Evolutionary conservation across 768 basidiomycete genomes (phyloP).

Genomic region (Rhizopogon sp.): DNA sequence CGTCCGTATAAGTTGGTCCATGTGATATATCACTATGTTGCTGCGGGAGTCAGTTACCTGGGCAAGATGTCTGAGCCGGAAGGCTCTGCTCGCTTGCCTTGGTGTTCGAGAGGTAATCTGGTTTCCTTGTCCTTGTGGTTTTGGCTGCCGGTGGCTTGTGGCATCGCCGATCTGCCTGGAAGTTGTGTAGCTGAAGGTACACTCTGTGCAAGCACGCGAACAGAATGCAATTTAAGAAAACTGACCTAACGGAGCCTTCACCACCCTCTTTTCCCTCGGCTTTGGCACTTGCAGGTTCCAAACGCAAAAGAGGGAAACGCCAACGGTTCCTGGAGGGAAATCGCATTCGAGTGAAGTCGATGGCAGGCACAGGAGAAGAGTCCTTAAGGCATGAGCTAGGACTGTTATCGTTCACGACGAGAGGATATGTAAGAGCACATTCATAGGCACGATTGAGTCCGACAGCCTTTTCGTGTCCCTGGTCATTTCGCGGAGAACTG

Average conservation of each 20-base stretch:
- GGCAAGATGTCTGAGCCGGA: neutral
- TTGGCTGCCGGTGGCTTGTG: neutral
- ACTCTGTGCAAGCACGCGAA: neutral
- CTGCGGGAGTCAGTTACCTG: neutral
- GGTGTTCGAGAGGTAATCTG: neutral
- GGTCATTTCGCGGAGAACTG: neutral
- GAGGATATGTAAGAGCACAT: neutral
- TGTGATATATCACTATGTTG: neutral
- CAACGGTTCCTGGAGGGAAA: slow-evolving; percentile 5
- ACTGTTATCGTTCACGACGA: neutral
- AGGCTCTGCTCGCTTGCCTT: neutral
- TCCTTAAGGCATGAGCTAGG: too few relatives aligned
- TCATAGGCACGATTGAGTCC: neutral
- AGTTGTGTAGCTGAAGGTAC: neutral
- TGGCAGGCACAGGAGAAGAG: slow-evolving; percentile 10
- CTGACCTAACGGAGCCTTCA: neutral
- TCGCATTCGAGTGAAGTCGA: slow-evolving; percentile 24
- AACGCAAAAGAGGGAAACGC: slow-evolving; percentile 5
- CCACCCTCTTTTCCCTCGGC: too few relatives aligned
- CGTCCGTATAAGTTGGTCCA: neutral
- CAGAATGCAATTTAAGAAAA: too few relatives aligned
- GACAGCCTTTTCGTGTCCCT: too few relatives aligned
- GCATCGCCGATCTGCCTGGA: too few relatives aligned
- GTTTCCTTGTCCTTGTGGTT: neutral
- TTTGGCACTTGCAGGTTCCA: neutral